Percentiles rank a stretch among this genome's conserved stretches.
phyloP scores from a whole-genome alignment of 176 grass and related monocot species.

The Oryza glumipatula region DNA sequence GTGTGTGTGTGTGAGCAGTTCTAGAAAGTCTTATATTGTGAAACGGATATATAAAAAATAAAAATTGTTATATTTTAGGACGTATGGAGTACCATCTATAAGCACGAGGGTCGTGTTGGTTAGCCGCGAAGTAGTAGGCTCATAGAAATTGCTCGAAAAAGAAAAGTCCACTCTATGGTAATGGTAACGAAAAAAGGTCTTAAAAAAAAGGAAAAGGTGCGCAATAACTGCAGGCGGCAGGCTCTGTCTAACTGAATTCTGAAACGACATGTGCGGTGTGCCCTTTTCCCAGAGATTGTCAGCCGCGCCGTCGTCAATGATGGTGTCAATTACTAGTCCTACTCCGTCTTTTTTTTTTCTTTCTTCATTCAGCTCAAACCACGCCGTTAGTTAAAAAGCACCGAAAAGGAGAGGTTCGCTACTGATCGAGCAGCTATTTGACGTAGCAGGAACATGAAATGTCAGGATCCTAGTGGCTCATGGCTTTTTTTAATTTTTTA shows the following conservation, averaged over 20 bases:
- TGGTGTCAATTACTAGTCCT: not conserved
- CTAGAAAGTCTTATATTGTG: too few relatives aligned
- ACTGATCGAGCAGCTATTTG: not conserved
- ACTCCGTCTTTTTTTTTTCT: not conserved
- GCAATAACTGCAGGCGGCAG: slow-evolving; percentile 16
- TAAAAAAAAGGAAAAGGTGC: not conserved
- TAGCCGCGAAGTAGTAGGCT: too few relatives aligned
- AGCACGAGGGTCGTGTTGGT: too few relatives aligned
- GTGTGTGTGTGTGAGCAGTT: too few relatives aligned
- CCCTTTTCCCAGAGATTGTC: not conserved
- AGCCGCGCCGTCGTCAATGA: not conserved
- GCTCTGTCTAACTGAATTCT: slow-evolving; percentile 1
- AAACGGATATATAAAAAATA: too few relatives aligned
- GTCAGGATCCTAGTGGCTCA: too few relatives aligned
- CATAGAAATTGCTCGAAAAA: too few relatives aligned
- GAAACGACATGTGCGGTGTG: slow-evolving; percentile 23
- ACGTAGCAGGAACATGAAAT: too few relatives aligned
- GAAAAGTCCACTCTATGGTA: too few relatives aligned
- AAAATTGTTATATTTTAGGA: too few relatives aligned
- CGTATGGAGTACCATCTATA: too few relatives aligned
- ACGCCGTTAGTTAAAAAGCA: not conserved
- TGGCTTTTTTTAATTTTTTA: too few relatives aligned
- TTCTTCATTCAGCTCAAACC: not conserved
- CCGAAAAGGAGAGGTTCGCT: slow-evolving; percentile 18
- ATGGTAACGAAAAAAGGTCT: not conserved